Evolutionary conservation across 805 yeast genomes (phyloP).

Genomic region (Peterozyma xylosa): DNA sequence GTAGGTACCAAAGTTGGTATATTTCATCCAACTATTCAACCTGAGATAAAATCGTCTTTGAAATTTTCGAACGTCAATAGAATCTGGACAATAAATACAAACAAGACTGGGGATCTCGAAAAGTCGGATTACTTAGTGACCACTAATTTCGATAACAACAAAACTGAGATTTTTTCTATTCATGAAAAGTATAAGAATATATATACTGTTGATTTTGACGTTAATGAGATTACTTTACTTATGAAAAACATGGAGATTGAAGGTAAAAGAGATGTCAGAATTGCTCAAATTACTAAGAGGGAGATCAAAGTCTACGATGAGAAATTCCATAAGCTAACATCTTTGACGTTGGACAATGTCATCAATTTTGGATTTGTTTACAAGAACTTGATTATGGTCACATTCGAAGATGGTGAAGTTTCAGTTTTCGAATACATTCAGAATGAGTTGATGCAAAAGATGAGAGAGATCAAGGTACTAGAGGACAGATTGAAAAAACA

Average conservation of each 20-base stretch:
- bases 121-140: conserved; percentile 57
- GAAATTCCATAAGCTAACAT: conserved; percentile 45
- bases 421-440: conserved; percentile 39
- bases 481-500: conserved; percentile 6
- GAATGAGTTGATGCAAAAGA: conserved; percentile 4
- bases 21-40: conserved; percentile 62
- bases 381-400: conserved; percentile 35
- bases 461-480: conserved; percentile 7
- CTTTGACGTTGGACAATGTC: conserved; percentile 49
- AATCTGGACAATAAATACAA: conserved; percentile 59
- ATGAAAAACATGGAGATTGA: conserved; percentile 49
- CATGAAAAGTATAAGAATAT: conserved; percentile 54
- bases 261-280: conserved; percentile 34
- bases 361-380: conserved; percentile 47
- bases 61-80: conserved; percentile 66
- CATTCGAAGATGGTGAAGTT: conserved; percentile 66
- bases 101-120: conserved; percentile 20
- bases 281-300: conserved; percentile 69
- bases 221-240: conserved; percentile 56
- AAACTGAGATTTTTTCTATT: conserved; percentile 63
- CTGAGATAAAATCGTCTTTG: conserved; percentile 57
- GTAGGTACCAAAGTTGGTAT: conserved; percentile 48
- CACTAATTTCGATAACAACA: conserved; percentile 55
- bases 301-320: conserved; percentile 57
- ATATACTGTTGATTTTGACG: conserved; percentile 54